Evolutionary conservation across 2,329 filamentous ascomycete species (phyloP), one percentile per base, ranked within the genome.

Genomic region (Sarocladiaceae sp.): DNA sequence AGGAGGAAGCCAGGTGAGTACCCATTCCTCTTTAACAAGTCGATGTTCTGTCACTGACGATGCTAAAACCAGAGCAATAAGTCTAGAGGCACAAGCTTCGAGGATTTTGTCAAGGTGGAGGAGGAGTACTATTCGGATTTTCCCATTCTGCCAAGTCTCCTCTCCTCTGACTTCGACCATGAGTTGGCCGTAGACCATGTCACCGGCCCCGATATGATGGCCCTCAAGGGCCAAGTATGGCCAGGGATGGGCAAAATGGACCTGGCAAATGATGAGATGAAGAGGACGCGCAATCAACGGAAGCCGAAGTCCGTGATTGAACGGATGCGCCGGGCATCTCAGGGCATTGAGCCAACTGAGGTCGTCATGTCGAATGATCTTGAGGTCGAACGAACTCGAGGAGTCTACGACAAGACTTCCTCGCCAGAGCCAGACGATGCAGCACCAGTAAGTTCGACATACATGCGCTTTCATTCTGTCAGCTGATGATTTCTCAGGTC

Each of bases 221-320:
- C 66, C 11, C 75, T 91, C 51, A 92, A 92, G 65, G 88, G 88
- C 2, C 72, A 85, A n/a, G 73, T 82, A 44, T 90, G 84, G 77
- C 84, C 86, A 2, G 88, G 88, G 17, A 92, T 92, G 88, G 80
- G 82, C 51, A 77, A 90, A n/a, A 91, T 92, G 63, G 88, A 93
- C 66, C 83, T 88, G 51, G 88, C 88, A 4, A 88, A 85, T 4
- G 78, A 83, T 15, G 81, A 86, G 55, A 86, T 88, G 76, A 86
- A 83, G 59, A 79, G 84, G 42, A 88, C 83, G 70, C 77, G 88
- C 50, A 92, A 92, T 63, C 88, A 93, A 67, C 83, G 86, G 60
- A 93, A 93, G 66, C 82, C 86, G 51, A 77, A 74, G n/a, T 84
- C 82, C 1, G 83, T 90, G n/a, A 71, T 90, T 20, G 74, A 80